These are phyloP conservation scores for Chytriomyces confervae DNA, from an alignment of 192 early-diverging fungal species.

Conservation along the genomic window DNA sequence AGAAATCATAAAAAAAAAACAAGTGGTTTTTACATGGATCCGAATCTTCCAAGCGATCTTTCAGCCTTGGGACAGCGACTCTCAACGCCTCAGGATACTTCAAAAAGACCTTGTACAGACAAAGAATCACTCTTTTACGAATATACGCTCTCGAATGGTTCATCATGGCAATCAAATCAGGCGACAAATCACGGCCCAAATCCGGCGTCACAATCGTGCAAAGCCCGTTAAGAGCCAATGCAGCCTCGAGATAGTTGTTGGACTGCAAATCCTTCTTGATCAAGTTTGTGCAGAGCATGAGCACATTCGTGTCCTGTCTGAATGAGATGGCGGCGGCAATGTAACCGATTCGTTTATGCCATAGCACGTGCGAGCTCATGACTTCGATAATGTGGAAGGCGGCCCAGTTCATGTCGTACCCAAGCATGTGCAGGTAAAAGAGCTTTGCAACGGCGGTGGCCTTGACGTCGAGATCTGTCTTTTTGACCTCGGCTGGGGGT, in stretches of 20 bases:
- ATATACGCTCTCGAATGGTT: slow-evolving; percentile 94
- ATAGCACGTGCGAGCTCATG: slow-evolving; percentile 87
- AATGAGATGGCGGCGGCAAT: slow-evolving; percentile 90
- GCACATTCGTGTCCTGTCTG: slow-evolving; percentile 89
- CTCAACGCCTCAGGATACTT: slow-evolving; percentile 89
- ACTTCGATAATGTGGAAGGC: slow-evolving; percentile 96
- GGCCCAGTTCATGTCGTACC: slow-evolving; percentile 97
- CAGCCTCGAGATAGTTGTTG: slow-evolving; percentile 79
- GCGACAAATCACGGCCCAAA: slow-evolving; percentile 84
- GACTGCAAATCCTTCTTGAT: slow-evolving; percentile 96
- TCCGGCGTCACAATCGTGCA: slow-evolving; percentile 92
- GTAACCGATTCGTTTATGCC: slow-evolving; percentile 90
- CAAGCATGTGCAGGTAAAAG: slow-evolving; percentile 89
- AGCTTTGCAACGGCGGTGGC: slow-evolving; percentile 84
- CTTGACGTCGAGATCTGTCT: slow-evolving; percentile 85
- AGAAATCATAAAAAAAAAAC: too few species aligned
- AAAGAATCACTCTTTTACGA: slow-evolving; percentile 87
- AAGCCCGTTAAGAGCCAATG: slow-evolving; percentile 89
- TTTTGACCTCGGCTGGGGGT: slow-evolving; percentile 71
- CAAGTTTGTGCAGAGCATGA: slow-evolving; percentile 96
- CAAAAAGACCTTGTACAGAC: slow-evolving; percentile 86
- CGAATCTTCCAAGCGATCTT: slow-evolving; percentile 87
- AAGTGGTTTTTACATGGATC: slow-evolving; percentile 74
- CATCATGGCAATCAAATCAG: slow-evolving; percentile 85
- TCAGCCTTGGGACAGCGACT: slow-evolving; percentile 80